Conservation (phyloP, 2,329 filamentous ascomycete species). For the Leptographium radiaticola region DNA sequence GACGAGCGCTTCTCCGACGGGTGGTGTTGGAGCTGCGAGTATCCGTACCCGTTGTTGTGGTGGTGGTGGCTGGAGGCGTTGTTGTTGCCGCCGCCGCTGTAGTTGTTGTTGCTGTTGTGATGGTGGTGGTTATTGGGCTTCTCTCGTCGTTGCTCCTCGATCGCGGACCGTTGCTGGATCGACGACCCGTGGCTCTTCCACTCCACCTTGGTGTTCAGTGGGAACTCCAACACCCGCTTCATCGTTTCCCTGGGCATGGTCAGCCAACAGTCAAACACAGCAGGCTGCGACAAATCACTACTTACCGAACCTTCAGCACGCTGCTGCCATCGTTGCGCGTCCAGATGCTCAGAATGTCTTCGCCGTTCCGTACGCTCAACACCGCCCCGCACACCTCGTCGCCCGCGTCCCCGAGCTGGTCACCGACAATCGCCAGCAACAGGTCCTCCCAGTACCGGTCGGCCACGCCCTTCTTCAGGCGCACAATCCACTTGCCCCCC, state of each 20-base stretch:
- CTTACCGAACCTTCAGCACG: conserved; percentile 91
- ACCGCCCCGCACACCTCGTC: conserved; percentile 95
- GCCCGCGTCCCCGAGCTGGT: conserved; percentile 83
- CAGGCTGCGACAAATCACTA: conserved; percentile 7
- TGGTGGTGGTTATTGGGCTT: conserved; percentile 44
- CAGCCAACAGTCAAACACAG: conserved; percentile 10
- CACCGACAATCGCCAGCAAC: conserved; percentile 77
- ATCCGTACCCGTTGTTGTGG: neutral
- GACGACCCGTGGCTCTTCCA: conserved; percentile 96
- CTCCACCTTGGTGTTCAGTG: conserved; percentile 76
- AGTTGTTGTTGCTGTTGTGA: conserved; percentile 19
- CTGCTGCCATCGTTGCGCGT: conserved; percentile 84
- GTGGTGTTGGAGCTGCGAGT: conserved; percentile 4
- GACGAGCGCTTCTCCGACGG: conserved; percentile 6
- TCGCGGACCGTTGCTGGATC: conserved; percentile 80
- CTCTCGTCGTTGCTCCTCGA: conserved; percentile 84
- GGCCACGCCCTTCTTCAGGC: conserved; percentile 91
- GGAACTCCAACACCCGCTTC: conserved; percentile 78
- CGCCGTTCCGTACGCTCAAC: conserved; percentile 83
- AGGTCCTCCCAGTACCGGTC: conserved; percentile 97
- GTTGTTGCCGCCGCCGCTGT: conserved; percentile 12
- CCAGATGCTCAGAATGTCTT: conserved; percentile 97
- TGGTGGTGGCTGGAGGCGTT: neutral
- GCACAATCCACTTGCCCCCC: conserved; percentile 94
- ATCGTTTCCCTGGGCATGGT: conserved; percentile 61